Conservation (phyloP, 78 protist species). For the Tieghemostelium lacteum region DNA sequence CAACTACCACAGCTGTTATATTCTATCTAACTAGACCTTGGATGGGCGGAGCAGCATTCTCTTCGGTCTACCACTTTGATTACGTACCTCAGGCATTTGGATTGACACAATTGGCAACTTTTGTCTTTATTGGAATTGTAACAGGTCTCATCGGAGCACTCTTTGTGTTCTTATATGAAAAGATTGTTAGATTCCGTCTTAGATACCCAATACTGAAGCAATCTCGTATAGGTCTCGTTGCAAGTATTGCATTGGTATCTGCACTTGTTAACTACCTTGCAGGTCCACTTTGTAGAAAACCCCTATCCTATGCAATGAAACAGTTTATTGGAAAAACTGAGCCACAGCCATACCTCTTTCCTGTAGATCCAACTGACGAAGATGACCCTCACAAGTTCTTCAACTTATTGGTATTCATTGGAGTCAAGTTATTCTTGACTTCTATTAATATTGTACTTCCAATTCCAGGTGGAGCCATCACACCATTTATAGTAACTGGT, state of each 20-base stretch:
- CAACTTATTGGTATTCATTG: slow-evolving; percentile 55
- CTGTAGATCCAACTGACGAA: background rate
- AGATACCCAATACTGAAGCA: slow-evolving; percentile 19
- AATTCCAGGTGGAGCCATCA: slow-evolving; percentile 86
- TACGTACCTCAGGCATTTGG: slow-evolving; percentile 32
- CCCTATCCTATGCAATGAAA: slow-evolving; percentile 50
- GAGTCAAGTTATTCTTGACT: slow-evolving; percentile 50
- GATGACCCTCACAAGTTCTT: background rate
- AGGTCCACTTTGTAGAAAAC: slow-evolving; percentile 38
- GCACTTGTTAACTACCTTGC: slow-evolving; percentile 24
- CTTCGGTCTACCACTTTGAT: slow-evolving; percentile 44
- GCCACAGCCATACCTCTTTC: slow-evolving; percentile 24
- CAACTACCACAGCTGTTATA: slow-evolving; percentile 67
- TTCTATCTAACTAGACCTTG: slow-evolving; percentile 41
- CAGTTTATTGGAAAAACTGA: slow-evolving; percentile 20
- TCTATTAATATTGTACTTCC: slow-evolving; percentile 82
- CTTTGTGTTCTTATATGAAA: slow-evolving; percentile 70
- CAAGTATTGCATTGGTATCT: background rate
- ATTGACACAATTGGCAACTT: slow-evolving; percentile 11
- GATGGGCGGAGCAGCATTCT: background rate
- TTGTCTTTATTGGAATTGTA: slow-evolving; percentile 81
- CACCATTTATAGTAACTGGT: slow-evolving; percentile 85
- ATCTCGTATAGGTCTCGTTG: slow-evolving; percentile 39
- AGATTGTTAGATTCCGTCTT: slow-evolving; percentile 69
- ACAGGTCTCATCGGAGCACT: slow-evolving; percentile 84